phyloP scores from a whole-genome alignment of 73 alveolate genomes.

The Blepharisma japonicum region DNA sequence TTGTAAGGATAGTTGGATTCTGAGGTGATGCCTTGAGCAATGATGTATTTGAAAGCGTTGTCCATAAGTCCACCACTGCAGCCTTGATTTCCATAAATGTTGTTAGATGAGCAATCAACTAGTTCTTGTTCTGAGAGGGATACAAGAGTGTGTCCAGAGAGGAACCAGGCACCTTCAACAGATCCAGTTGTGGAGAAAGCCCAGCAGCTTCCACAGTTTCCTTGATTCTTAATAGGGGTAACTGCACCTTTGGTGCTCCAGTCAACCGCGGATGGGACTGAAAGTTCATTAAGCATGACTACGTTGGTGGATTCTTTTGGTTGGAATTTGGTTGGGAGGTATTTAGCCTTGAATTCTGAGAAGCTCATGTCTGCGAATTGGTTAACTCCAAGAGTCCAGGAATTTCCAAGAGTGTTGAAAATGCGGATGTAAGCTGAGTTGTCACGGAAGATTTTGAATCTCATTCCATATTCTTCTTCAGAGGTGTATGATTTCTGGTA shows the following conservation, averaged over 20 bases:
- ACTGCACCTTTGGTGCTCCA: conserved; percentile 78
- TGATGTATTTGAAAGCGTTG: conserved; percentile 59
- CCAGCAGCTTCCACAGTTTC: conserved; percentile 87
- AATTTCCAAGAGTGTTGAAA: background rate
- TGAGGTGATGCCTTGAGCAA: conserved; percentile 22
- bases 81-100: conserved; percentile 61
- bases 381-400: background rate
- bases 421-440: conserved; percentile 27
- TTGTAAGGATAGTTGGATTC: conserved; percentile 35
- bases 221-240: conserved; percentile 67
- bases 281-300: background rate
- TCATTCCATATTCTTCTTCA: conserved; percentile 44
- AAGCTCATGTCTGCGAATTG: conserved; percentile 35
- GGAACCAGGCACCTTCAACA: conserved; percentile 72
- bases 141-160: conserved; percentile 42
- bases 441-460: conserved; percentile 32
- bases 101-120: conserved; percentile 78
- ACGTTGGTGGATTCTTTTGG: background rate
- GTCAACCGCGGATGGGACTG: conserved; percentile 39
- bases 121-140: conserved; percentile 66
- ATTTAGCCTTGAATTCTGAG: conserved; percentile 10
- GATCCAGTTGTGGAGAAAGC: conserved; percentile 84
- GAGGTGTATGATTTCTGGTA: conserved; percentile 48
- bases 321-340: background rate
- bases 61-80: conserved; percentile 78